phyloP scores from a whole-genome alignment of 2,329 filamentous ascomycete genomes.

The Periconia macrospinosa region DNA sequence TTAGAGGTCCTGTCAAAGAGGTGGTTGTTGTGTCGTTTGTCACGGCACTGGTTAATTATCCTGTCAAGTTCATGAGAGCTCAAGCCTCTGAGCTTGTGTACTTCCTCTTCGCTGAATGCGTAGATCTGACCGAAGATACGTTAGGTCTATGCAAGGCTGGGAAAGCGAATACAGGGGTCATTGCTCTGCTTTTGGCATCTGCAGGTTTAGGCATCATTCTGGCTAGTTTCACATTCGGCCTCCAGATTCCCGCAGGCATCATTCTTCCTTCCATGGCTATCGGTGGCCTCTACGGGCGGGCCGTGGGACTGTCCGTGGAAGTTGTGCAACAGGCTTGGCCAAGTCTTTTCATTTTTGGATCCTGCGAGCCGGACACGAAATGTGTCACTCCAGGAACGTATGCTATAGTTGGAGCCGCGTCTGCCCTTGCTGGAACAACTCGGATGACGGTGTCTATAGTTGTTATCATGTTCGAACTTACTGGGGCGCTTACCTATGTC shows the following conservation, averaged over 20 bases:
- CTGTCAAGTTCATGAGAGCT: slow-evolving; percentile 93
- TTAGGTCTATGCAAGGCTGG: slow-evolving; percentile 90
- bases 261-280: slow-evolving; percentile 96
- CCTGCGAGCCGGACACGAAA: slow-evolving; percentile 80
- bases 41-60: slow-evolving; percentile 89
- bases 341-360: slow-evolving; percentile 72
- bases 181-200: slow-evolving; percentile 80
- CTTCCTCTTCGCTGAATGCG: slow-evolving; percentile 89
- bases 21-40: slow-evolving; percentile 77
- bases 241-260: slow-evolving; percentile 93
- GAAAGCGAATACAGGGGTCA: slow-evolving; percentile 77
- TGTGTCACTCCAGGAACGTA: slow-evolving; percentile 96
- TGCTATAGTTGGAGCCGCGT: slow-evolving; percentile 92
- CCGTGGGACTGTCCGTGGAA: slow-evolving; percentile 85
- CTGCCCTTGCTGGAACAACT: slow-evolving; percentile 90
- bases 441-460: slow-evolving; percentile 98
- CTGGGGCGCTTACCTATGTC: slow-evolving; percentile 92
- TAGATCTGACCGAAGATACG: slow-evolving; percentile 77
- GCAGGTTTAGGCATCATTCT: slow-evolving; percentile 83
- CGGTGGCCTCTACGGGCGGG: slow-evolving; percentile 85
- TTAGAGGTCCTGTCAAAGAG: slow-evolving; percentile 72
- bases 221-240: slow-evolving; percentile 84
- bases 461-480: slow-evolving; percentile 99
- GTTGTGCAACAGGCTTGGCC: slow-evolving; percentile 83
- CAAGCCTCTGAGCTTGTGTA: slow-evolving; percentile 91